Conservation (phyloP, 2,329 filamentous ascomycete species). For the Trichoderma sp. region DNA sequence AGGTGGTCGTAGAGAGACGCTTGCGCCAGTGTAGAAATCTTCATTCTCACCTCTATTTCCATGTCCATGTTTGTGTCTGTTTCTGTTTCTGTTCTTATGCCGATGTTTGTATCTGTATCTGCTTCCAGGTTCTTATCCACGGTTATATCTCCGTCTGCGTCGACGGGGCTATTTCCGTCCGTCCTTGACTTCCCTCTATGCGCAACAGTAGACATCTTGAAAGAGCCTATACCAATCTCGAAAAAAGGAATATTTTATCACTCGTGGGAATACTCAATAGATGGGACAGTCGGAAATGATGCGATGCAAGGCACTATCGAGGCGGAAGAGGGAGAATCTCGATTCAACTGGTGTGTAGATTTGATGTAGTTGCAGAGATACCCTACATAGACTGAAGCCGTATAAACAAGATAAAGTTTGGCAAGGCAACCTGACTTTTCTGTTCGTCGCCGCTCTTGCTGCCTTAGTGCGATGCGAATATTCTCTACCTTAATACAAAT, state of each 20-base stretch:
- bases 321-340: neutral
- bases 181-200: neutral
- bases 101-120: neutral
- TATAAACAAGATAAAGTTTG: neutral
- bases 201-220: neutral
- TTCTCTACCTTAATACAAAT: neutral
- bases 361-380: neutral
- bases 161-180: neutral
- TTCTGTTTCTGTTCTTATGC: neutral
- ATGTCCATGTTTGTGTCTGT: no score
- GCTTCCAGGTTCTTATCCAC: neutral
- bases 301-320: neutral
- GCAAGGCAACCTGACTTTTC: neutral
- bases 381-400: neutral
- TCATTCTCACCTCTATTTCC: no score
- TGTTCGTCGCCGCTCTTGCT: neutral
- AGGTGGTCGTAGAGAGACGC: neutral
- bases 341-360: neutral
- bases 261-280: neutral
- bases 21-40: neutral
- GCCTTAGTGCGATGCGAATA: no score
- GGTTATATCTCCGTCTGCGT: neutral
- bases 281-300: neutral
- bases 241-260: neutral
- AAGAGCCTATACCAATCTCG: neutral